phyloP scores from a whole-genome alignment of 495 filamentous ascomycete genomes.

The Barbatosphaeria neglecta region DNA sequence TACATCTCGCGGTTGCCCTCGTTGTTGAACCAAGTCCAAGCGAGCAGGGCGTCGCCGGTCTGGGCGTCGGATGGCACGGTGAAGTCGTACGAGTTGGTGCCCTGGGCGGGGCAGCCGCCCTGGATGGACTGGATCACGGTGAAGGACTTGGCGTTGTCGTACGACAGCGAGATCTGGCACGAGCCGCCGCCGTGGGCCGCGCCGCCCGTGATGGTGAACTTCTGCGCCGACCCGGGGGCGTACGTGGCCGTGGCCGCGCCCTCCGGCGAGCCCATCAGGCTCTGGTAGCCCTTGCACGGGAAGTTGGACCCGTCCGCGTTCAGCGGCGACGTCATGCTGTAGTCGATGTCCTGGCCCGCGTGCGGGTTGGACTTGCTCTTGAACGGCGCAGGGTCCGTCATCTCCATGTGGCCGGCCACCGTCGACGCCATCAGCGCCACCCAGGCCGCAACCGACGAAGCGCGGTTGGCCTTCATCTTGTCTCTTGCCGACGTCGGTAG shows the following conservation, averaged over 20 bases:
- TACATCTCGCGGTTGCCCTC: constrained; percentile 87
- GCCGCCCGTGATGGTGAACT: constrained; percentile 44
- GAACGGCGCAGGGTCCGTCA: constrained; percentile 45
- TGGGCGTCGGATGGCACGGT: constrained; percentile 45
- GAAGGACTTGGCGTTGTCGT: constrained; percentile 54
- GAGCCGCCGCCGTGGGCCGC: constrained; percentile 80
- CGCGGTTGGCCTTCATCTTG: neutral
- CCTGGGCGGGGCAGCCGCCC: constrained; percentile 60
- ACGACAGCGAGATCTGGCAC: constrained; percentile 75
- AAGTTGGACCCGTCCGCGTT: constrained; percentile 35
- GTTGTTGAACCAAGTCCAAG: constrained; percentile 92
- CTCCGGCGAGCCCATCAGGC: constrained; percentile 33
- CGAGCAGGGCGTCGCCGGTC: constrained; percentile 53
- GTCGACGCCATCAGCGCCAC: constrained; percentile 21
- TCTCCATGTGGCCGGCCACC: constrained; percentile 47
- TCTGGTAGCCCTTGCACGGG: constrained; percentile 59
- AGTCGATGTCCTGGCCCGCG: constrained; percentile 30
- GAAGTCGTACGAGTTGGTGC: constrained; percentile 38
- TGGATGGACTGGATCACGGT: constrained; percentile 75
- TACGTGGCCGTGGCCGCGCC: constrained; percentile 38
- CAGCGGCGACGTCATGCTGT: constrained; percentile 50
- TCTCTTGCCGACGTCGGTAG: no score
- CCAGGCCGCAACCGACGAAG: constrained; percentile 10
- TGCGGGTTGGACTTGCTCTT: constrained; percentile 40
- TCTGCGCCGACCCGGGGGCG: constrained; percentile 42